Evolutionary conservation across 345 rosid species (phyloP), one percentile per base, ranked within the genome.

Genomic region (Corymbia maculata): DNA sequence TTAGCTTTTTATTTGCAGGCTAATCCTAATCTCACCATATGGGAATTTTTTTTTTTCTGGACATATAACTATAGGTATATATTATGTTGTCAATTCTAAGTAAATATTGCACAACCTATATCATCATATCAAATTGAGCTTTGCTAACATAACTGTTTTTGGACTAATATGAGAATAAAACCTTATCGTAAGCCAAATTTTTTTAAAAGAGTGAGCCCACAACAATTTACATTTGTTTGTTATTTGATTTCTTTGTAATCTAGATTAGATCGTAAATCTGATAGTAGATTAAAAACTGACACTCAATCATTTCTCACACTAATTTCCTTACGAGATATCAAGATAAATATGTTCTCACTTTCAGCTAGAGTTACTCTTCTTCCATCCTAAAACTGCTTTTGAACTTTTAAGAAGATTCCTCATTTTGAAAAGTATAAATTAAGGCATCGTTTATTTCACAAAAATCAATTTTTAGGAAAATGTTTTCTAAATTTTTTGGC

Each of bases 301-400:
- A 4, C 42, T 4, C 42, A 36, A 2, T 36, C 4, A 36, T 36
- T 36, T 57, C 64, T 57, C 9, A 0, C 22, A 22, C 0, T 57
- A 22, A 57, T 24, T 57, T 57, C 64, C n/a, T 57, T 57, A 22
- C 6, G 13, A 57, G 28, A 57, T 57, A 66, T 14, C 79, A 30
- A 15, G 79, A 7, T 5, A 66, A 66, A 32, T 14, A 0, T 30
- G 21, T 32, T 16, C 45, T 30, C 22, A 9, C 45, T 70, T 70
- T 19, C 80, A 8, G 45, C 45, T 70, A 32, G 80, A 16, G 13
- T 16, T 32, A 8, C 80, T 70, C 9, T 17, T 12, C 44, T 32
- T 17, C 44, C 16, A 17, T 32, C 0, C 45, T 57, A 70, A 32
- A 70, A 17, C 12, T 32, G 2, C 45, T 68, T 68, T 16, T 32